Evolutionary conservation across 768 basidiomycete genomes (phyloP), one percentile per base, ranked within the genome.

Genomic region (Hericium erinaceus): DNA sequence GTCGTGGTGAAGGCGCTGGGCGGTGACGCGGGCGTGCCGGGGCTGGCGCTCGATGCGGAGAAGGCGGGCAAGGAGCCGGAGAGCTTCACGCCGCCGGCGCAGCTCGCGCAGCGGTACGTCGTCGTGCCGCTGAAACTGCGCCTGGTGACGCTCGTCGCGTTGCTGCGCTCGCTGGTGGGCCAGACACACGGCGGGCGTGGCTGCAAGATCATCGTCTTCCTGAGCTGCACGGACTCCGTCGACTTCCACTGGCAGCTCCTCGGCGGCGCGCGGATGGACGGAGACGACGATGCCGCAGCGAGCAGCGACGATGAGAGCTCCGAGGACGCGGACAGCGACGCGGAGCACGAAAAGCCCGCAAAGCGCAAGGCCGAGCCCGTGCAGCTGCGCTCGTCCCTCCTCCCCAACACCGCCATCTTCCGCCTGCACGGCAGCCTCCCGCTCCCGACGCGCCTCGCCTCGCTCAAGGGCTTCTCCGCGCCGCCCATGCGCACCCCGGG

Each of bases 161-260:
- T 98, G 11, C 74, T 98, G 22, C 85, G 97, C 22, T 81, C 83
- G 6, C 75, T 95, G n/a, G 75, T 94, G 28, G 74, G 85, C 5
- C 81, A 85, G 69, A 75, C 80, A 22, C 76, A 75, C 63, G 70
- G 70, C 44, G 76, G 69, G 33, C 74, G 75, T 44, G 80, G 80
- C 11, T 77, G 77, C 44, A 92, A 90, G 70, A 82, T 97, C 56
- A 92, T 99, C 50, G 92, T 99, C 5, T 99, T 99, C 72, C 74
- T 99, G 60, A 95, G 90, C 64, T 98, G 93, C 65, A 98, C 94
- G 5, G 95, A 98, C 70, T 95, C 97, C 2, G 97, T 99, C 16
- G 95, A 99, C 69, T 98, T 92, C 66, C 93, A 95, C 67, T 98
- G 92, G 92, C 81, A 79, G 52, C 74, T 98, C 20, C 72, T 98